A percentile compares a stretch with the other conserved stretches of the same genome.
Conservation (phyloP, 2,329 filamentous ascomycete genomes). For the Exophiala spinifera region DNA sequence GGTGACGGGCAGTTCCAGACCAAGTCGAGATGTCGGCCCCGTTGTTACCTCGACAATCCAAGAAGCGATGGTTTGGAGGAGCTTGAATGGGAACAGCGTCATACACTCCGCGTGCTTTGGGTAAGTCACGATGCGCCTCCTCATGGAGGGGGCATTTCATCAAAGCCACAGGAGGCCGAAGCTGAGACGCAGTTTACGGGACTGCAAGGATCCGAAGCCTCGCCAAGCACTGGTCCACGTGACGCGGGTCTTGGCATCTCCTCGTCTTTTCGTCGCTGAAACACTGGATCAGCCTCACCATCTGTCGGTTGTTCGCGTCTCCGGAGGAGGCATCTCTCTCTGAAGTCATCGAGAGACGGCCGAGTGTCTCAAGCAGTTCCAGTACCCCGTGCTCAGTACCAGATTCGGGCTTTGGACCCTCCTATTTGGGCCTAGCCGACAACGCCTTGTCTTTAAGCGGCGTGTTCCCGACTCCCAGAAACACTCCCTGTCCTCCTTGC, state of each 20-base stretch:
- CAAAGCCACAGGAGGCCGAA: background rate
- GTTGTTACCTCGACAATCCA: too few species aligned
- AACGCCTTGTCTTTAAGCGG: background rate
- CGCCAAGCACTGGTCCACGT: slow-evolving; percentile 15
- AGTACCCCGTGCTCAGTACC: background rate
- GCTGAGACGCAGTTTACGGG: background rate
- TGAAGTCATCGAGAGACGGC: slow-evolving; percentile 13
- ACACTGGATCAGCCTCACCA: slow-evolving; percentile 21
- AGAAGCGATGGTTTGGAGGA: too few species aligned
- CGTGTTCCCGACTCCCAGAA: background rate
- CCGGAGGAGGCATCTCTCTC: slow-evolving; percentile 4
- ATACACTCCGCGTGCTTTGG: too few species aligned
- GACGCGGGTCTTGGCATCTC: slow-evolving; percentile 15
- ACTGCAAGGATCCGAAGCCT: slow-evolving; percentile 8
- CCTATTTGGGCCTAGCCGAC: background rate
- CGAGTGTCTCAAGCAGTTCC: slow-evolving; percentile 13
- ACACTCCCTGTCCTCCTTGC: background rate
- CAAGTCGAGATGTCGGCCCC: too few species aligned
- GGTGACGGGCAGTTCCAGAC: too few species aligned
- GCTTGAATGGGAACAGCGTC: too few species aligned
- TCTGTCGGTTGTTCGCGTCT: slow-evolving; percentile 16
- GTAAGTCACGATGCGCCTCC: background rate
- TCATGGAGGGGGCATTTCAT: too few species aligned
- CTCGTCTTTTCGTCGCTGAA: slow-evolving; percentile 9
- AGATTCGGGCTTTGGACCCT: background rate